Conservation (phyloP, 805 yeast genomes). For the Jamesozyma piceae region DNA sequence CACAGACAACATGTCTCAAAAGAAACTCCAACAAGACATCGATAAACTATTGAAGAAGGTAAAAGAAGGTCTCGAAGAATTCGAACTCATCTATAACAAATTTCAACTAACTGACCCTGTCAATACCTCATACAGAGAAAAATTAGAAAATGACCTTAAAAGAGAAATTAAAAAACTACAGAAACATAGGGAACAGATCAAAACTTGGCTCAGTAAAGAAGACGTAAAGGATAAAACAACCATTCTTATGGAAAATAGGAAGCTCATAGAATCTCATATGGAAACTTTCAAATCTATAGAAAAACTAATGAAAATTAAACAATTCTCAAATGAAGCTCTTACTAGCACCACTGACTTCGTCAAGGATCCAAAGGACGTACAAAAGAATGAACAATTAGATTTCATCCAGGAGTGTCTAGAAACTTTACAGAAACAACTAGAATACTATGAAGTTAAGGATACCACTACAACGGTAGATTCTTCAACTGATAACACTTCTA, state of each 20-base stretch:
- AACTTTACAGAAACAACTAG: slow-evolving; percentile 73
- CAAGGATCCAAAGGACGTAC: slow-evolving; percentile 68
- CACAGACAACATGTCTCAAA: slow-evolving; percentile 39
- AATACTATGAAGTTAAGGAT: slow-evolving; percentile 50
- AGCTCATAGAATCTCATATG: slow-evolving; percentile 70
- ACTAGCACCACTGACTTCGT: slow-evolving; percentile 50
- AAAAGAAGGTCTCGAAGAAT: slow-evolving; percentile 78
- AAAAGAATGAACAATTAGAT: slow-evolving; percentile 60
- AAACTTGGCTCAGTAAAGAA: slow-evolving; percentile 85
- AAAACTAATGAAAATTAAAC: slow-evolving; percentile 86
- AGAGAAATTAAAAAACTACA: slow-evolving; percentile 92
- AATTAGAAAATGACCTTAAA: slow-evolving; percentile 83
- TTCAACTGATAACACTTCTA: slow-evolving; percentile 47
- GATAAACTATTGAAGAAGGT: slow-evolving; percentile 91
- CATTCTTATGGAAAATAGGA: slow-evolving; percentile 61
- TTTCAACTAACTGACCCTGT: slow-evolving; percentile 53
- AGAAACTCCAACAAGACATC: slow-evolving; percentile 57
- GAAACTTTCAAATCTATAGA: slow-evolving; percentile 93
- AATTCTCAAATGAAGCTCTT: slow-evolving; percentile 86
- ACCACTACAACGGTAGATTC: too few species aligned
- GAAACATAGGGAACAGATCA: slow-evolving; percentile 87
- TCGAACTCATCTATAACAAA: slow-evolving; percentile 80
- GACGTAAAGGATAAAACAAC: slow-evolving; percentile 85
- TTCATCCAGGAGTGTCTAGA: slow-evolving; percentile 67
- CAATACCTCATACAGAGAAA: slow-evolving; percentile 83